Base-by-base conservation (phyloP, 73 alveolate genomes). In the Symbiodinium natans region DNA sequence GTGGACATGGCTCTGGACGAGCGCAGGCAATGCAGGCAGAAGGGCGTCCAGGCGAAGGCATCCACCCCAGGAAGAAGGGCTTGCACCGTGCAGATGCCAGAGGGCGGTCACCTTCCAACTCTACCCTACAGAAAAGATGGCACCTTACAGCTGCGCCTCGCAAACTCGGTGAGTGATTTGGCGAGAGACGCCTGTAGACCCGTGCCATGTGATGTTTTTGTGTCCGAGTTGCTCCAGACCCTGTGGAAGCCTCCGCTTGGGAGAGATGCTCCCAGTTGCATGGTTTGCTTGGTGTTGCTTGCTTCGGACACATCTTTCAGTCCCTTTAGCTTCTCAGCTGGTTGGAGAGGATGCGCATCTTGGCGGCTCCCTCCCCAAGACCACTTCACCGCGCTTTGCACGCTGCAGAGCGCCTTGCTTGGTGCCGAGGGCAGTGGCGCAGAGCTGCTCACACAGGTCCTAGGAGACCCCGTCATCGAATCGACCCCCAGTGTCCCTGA, bases 401-500 rank as follows among this genome's bases (percentile, higher is more conserved):
- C 86, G 33, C 73, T 89, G 95, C 95, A 89, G 95, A 89, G 95
- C 36, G 95, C 95, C 21, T 3, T 89, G 31, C 86, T 89, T 43
- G 95, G 95, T 41, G 86, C 74, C 23, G 95, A 38, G 27, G 86
- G 75, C 33, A 34, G 71, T 8, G 95, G 95, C n/a, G 74, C 38
- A 31, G 73, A 39, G 46, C 42, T 89, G 31, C 38, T 89, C 75
- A 31, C 95, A 13, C 95, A 89, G 48, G 73, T 89, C 71, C 46
- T 89, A 31, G 41, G 40, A 41, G 71, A 52, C 17, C 71, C 71
- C 71, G 23, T 52, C 25, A 52, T 23, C 3, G 71, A 0, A 21
- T 29, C 31, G 71, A 52, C 17, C 71, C 71, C 71, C 71, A 6
- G 31, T 5, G n/a, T n/a, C n/a, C n/a, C n/a, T n/a, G n/a, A n/a